Percentiles rank a stretch among this genome's conserved stretches.
Evolutionary conservation across 2,329 filamentous ascomycete genomes (phyloP).

Genomic region (Colletotrichum lentis): DNA sequence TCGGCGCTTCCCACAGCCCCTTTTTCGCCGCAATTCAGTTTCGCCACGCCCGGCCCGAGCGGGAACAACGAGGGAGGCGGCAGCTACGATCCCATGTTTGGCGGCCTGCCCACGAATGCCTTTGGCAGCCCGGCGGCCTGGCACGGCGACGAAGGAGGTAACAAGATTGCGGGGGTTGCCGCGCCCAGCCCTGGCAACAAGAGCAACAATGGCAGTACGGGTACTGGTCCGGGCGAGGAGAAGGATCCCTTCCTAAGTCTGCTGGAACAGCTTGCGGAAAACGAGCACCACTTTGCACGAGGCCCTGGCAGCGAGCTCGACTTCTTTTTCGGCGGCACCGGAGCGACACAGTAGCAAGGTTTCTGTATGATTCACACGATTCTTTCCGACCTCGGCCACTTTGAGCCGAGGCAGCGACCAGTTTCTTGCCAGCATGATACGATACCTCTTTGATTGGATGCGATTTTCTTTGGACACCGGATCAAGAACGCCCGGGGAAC

Average conservation of each 20-base stretch:
- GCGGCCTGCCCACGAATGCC: slow-evolving; percentile 60
- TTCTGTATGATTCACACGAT: slow-evolving; percentile 11
- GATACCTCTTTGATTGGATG: slow-evolving; percentile 24
- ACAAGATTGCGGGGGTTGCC: slow-evolving; percentile 29
- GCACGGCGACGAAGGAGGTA: slow-evolving; percentile 52
- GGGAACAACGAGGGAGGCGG: slow-evolving; percentile 46
- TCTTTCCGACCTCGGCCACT: neutral
- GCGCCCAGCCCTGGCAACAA: slow-evolving; percentile 51
- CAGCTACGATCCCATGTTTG: slow-evolving; percentile 69
- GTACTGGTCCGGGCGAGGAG: slow-evolving; percentile 64
- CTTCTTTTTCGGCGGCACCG: slow-evolving; percentile 68
- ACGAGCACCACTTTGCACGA: slow-evolving; percentile 68
- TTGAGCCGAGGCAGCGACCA: neutral
- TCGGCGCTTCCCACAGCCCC: slow-evolving; percentile 45
- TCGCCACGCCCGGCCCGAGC: slow-evolving; percentile 45
- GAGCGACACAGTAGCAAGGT: slow-evolving; percentile 33
- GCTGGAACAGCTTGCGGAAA: slow-evolving; percentile 83
- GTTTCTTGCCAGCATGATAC: slow-evolving; percentile 19
- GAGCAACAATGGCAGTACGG: slow-evolving; percentile 61
- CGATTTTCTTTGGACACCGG: slow-evolving; percentile 15
- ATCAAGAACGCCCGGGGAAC: neutral
- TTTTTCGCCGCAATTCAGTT: slow-evolving; percentile 56
- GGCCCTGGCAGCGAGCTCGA: slow-evolving; percentile 79
- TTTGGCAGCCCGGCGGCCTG: slow-evolving; percentile 63
- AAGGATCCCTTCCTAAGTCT: slow-evolving; percentile 84